Evolutionary conservation across 2,329 filamentous ascomycete species (phyloP).

Genomic region (Calcarisporium arbuscula): DNA sequence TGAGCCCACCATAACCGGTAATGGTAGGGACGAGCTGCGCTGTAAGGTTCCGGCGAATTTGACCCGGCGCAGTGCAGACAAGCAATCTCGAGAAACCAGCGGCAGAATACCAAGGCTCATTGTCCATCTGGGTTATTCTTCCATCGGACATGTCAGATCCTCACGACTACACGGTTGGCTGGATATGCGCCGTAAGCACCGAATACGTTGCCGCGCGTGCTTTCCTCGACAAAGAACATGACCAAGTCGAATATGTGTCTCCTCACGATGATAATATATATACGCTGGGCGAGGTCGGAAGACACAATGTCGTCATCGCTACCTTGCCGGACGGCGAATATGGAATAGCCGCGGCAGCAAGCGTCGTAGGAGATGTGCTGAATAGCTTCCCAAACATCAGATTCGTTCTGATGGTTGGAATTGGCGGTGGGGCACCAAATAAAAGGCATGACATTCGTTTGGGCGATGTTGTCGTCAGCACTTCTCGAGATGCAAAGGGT

Average conservation of each 20-base stretch:
- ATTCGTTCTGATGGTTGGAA: constrained; percentile 15
- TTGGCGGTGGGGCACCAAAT: constrained; percentile 27
- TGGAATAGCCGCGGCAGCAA: constrained; percentile 12
- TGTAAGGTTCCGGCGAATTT: no score
- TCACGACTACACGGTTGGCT: constrained; percentile 33
- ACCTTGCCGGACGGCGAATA: constrained; percentile 12
- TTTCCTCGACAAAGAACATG: constrained; percentile 30
- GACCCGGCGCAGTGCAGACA: background rate
- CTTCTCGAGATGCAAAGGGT: constrained; percentile 1
- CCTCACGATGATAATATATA: constrained; percentile 12
- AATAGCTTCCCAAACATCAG: constrained; percentile 23
- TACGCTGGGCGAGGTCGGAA: constrained; percentile 11
- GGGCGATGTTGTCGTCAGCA: constrained; percentile 18
- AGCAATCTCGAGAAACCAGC: constrained; percentile 1
- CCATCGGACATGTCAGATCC: constrained; percentile 1
- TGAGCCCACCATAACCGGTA: no score
- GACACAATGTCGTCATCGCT: constrained; percentile 16
- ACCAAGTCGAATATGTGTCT: constrained; percentile 17
- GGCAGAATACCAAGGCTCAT: background rate
- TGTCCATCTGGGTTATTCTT: background rate
- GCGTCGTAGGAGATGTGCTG: constrained; percentile 20
- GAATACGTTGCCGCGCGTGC: constrained; percentile 30
- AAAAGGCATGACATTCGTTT: constrained; percentile 26
- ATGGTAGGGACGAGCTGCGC: no score
- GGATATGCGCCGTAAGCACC: constrained; percentile 33